phyloP scores from a whole-genome alignment of 768 basidiomycete genomes.

The Cystobasidiopsis lactophilus region DNA sequence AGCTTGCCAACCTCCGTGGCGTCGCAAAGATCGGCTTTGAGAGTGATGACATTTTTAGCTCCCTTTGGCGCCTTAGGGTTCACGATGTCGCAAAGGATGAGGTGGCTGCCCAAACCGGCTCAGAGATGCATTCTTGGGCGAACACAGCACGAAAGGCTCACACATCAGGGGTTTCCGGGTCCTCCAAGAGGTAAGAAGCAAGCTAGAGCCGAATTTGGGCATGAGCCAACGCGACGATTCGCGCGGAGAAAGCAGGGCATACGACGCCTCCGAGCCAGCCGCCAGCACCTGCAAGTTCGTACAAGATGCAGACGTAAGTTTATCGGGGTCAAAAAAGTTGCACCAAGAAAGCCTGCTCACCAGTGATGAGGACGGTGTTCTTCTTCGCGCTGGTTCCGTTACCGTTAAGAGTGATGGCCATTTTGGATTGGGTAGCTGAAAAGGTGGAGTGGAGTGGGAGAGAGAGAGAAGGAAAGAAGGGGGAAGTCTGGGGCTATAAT shows the following conservation, averaged over 20 bases:
- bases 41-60: constrained; percentile 18
- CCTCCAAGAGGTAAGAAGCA: not conserved
- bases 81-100: constrained; percentile 9
- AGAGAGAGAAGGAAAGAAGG: too few relatives aligned
- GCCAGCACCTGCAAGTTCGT: not conserved
- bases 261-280: not conserved
- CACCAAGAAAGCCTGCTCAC: too few relatives aligned
- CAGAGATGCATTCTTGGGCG: not conserved
- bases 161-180: not conserved
- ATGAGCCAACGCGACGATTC: not conserved
- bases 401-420: too few relatives aligned
- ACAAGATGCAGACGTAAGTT: too few relatives aligned
- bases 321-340: too few relatives aligned
- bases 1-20: constrained; percentile 19
- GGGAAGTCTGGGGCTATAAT: too few relatives aligned
- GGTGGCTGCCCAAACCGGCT: not conserved
- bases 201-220: not conserved
- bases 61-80: constrained; percentile 23
- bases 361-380: too few relatives aligned
- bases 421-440: too few relatives aligned
- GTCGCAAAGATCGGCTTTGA: constrained; percentile 23
- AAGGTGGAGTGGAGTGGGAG: too few relatives aligned
- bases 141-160: too few relatives aligned
- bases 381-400: too few relatives aligned
- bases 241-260: not conserved